Evolutionary conservation across 495 filamentous ascomycete genomes (phyloP), one percentile per base, ranked within the genome.

Genomic region (Xylaria scruposa): DNA sequence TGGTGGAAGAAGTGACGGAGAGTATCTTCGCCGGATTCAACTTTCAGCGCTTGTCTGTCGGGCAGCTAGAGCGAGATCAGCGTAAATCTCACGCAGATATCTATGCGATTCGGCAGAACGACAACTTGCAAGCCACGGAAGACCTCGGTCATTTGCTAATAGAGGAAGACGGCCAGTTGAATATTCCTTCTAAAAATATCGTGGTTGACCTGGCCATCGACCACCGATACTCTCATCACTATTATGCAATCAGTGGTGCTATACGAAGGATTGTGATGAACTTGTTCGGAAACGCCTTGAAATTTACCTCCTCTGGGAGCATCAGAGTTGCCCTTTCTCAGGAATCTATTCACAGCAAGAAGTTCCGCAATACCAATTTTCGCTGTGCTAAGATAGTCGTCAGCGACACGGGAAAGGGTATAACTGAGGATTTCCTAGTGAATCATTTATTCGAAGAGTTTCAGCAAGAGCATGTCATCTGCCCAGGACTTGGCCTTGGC

Each of bases 221-320:
- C 29, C 80, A 80, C 10, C 74, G 81, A 6, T 82, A 83, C 21
- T 84, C 88, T 51, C 94, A 90, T 83, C 70, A 86, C 15, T 94
- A 92, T 78, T 83, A 83, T 5, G 89, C 90, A 0, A 91, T 94
- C 58, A 90, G 91, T 0, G 91, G 92, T 10, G 92, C 92, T 4
- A 79, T 93, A 51, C 86, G 91, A 31, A 86, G 93, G 1, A 88
- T 94, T 56, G 85, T 95, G 36, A 92, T 94, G 91, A 94, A 95
- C 74, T 70, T 95, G 1, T 90, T 93, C 64, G 91, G 93, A 21
- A 95, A 95, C 78, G 87, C 93, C 0, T 85, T 94, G 75, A 95
- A 95, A 74, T 94, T 92, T 74, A 94, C 91, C 4, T 83, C 85
- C 1, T 79, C 84, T 3, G 93, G 93, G 3, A 89, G 84, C 64